These are phyloP conservation scores for Pythium scleroteichum DNA, from an alignment of 352 stramenopile species.

Conservation along the genomic window DNA sequence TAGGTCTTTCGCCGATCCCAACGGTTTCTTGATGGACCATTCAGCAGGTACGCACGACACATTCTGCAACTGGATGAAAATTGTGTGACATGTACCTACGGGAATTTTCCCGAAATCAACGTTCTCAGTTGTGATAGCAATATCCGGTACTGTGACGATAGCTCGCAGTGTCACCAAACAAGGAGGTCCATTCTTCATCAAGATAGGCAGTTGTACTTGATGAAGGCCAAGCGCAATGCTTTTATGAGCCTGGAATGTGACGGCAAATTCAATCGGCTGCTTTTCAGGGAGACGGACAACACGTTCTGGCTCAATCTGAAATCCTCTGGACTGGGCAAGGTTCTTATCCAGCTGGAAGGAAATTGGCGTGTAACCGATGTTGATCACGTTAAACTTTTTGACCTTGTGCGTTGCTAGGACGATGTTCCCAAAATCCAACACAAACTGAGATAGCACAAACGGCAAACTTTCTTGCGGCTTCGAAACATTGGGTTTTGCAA, in stretches of 20 bases:
- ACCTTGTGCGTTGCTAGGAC: slow-evolving; percentile 91
- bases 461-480: slow-evolving; percentile 44
- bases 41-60: slow-evolving; percentile 82
- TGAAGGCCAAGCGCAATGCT: slow-evolving; percentile 78
- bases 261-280: slow-evolving; percentile 85
- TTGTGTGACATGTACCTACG: slow-evolving; percentile 85
- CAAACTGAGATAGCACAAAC: slow-evolving; percentile 90
- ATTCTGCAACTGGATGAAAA: slow-evolving; percentile 93
- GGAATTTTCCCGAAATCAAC: slow-evolving; percentile 92
- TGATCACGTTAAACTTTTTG: slow-evolving; percentile 92
- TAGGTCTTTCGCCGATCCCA: slow-evolving; percentile 80
- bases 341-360: slow-evolving; percentile 94
- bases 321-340: slow-evolving; percentile 78
- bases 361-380: slow-evolving; percentile 83
- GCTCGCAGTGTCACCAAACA: slow-evolving; percentile 86
- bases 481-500: not conserved
- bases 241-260: slow-evolving; percentile 91
- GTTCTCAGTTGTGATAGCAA: slow-evolving; percentile 76
- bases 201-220: slow-evolving; percentile 82
- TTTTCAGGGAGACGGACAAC: slow-evolving; percentile 92
- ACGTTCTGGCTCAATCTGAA: slow-evolving; percentile 92
- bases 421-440: slow-evolving; percentile 94
- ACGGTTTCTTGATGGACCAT: slow-evolving; percentile 91
- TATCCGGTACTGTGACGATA: slow-evolving; percentile 90
- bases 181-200: slow-evolving; percentile 90